Conservation (phyloP, 495 filamentous ascomycete species). For the Mycothermus thermophilus region DNA sequence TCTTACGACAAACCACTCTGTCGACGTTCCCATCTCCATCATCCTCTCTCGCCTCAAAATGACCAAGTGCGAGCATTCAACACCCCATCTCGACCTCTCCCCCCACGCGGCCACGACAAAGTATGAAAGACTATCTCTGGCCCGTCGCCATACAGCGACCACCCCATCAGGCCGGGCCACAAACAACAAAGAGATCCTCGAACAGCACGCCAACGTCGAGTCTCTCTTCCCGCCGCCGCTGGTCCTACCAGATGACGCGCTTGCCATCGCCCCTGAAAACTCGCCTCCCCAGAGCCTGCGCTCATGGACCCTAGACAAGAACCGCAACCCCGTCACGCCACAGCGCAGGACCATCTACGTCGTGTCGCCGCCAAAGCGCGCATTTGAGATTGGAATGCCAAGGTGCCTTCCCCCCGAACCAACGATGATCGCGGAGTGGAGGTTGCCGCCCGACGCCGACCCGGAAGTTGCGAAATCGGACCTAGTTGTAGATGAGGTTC, state of each 20-base stretch:
- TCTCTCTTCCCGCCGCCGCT: conserved; percentile 45
- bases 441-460: conserved; percentile 14
- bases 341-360: conserved; percentile 42
- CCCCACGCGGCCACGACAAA: conserved; percentile 16
- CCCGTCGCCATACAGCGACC: conserved; percentile 19
- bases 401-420: no score
- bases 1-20: no score
- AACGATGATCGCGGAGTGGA: conserved; percentile 13
- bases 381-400: no score
- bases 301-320: conserved; percentile 35
- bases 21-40: no score
- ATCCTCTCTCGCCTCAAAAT: no score
- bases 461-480: no score
- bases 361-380: conserved; percentile 30
- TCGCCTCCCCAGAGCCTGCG: conserved; percentile 44
- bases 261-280: conserved; percentile 39
- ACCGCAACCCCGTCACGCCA: conserved; percentile 40
- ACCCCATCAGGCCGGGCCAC: conserved; percentile 14
- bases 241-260: conserved; percentile 46
- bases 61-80: no score
- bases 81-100: conserved; percentile 23
- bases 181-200: background rate
- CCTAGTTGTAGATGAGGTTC: conserved; percentile 27
- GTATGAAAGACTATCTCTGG: conserved; percentile 12
- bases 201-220: background rate